Evolutionary conservation across 2,329 filamentous ascomycete genomes (phyloP).

Genomic region (Venturia asperata): DNA sequence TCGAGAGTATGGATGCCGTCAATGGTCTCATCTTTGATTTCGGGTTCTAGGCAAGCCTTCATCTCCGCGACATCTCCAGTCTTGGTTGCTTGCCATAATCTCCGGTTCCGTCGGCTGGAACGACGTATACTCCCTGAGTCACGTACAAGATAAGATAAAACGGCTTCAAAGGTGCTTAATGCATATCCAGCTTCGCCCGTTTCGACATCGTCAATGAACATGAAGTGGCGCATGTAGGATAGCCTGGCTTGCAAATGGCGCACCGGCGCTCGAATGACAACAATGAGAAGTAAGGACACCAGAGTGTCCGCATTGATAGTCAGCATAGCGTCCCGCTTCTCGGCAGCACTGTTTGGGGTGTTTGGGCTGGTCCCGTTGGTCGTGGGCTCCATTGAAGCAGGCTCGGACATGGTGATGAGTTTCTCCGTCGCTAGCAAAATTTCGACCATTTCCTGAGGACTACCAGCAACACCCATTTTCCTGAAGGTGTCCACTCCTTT

Average conservation of each 20-base stretch:
- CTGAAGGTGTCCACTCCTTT: constrained; percentile 83
- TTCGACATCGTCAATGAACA: constrained; percentile 96
- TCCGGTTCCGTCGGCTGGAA: constrained; percentile 78
- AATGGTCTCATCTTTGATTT: background rate
- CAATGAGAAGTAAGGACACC: constrained; percentile 82
- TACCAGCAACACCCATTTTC: constrained; percentile 68
- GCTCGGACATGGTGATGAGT: constrained; percentile 26
- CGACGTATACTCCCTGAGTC: constrained; percentile 76
- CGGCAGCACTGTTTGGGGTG: constrained; percentile 29
- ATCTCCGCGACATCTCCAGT: constrained; percentile 70
- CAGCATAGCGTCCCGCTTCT: constrained; percentile 49
- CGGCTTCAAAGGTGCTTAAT: constrained; percentile 90
- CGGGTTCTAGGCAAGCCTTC: constrained; percentile 69
- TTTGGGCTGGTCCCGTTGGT: constrained; percentile 10
- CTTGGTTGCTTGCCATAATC: constrained; percentile 78
- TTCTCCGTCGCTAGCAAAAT: constrained; percentile 60
- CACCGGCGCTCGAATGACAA: constrained; percentile 85
- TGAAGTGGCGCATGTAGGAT: constrained; percentile 94
- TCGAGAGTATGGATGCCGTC: constrained; percentile 8
- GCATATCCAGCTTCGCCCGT: constrained; percentile 95
- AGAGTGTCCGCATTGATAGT: constrained; percentile 83
- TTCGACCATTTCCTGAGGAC: constrained; percentile 84
- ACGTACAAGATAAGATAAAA: constrained; percentile 75
- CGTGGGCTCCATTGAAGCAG: constrained; percentile 1
- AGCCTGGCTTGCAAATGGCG: constrained; percentile 81